phyloP scores from a whole-genome alignment of 1,139 yeast species.

The Keqinozyma sinolaborantium region DNA sequence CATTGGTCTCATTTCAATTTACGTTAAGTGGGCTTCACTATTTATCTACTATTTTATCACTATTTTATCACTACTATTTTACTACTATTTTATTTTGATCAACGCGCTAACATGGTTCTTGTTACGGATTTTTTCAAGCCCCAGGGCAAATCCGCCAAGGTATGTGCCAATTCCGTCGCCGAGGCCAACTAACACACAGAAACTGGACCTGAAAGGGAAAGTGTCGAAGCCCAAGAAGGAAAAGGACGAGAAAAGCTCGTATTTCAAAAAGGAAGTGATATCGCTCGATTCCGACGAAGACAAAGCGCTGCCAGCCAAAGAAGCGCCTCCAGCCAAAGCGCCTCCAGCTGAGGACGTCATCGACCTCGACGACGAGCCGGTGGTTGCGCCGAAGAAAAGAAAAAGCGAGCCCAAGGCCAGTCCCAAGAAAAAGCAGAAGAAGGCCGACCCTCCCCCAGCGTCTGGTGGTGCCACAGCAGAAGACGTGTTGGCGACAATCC shows the following conservation, averaged over 20 bases:
- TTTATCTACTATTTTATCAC: too few relatives aligned
- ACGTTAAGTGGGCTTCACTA: too few relatives aligned
- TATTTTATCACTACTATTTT: too few relatives aligned
- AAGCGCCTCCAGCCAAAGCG: constrained; percentile 6
- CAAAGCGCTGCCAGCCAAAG: constrained; percentile 3
- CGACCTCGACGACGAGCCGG: too few relatives aligned
- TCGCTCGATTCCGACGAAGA: constrained; percentile 1
- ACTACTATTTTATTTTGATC: too few relatives aligned
- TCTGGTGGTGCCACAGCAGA: constrained; percentile 36
- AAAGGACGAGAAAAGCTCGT: not conserved
- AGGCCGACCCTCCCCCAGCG: constrained; percentile 1
- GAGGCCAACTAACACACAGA: constrained; percentile 4
- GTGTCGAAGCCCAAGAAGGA: too few relatives aligned
- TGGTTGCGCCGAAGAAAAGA: too few relatives aligned
- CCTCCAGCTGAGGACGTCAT: too few relatives aligned
- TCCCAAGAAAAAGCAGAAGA: constrained; percentile 1
- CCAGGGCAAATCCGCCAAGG: constrained; percentile 4
- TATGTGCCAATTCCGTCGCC: constrained; percentile 3
- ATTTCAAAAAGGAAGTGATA: constrained; percentile 1
- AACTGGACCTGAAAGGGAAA: constrained; percentile 4
- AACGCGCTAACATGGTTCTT: constrained; percentile 17
- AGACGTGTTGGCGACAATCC: constrained; percentile 55
- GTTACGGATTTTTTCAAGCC: constrained; percentile 17
- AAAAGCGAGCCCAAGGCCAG: constrained; percentile 3
- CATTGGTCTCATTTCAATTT: too few relatives aligned